Evolutionary conservation across 106 monocot species (phyloP).

Genomic region (Platanthera guangdongensis): DNA sequence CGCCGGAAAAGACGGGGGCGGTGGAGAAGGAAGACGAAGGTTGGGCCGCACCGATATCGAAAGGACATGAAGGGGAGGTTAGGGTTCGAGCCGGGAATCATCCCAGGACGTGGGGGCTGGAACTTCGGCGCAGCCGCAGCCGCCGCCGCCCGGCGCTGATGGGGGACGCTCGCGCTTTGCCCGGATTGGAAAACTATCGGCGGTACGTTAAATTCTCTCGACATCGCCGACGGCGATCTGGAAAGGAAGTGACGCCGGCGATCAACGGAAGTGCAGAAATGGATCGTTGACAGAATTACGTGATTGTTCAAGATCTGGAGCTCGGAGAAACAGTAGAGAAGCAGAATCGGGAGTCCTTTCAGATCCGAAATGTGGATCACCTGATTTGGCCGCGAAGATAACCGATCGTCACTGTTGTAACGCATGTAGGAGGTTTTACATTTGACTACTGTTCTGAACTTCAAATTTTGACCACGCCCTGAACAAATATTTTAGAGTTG

Average conservation of each 20-base stretch:
- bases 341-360: too few relatives aligned
- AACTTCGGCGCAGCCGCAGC: constrained; percentile 27
- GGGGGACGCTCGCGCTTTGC: constrained; percentile 25
- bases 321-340: too few relatives aligned
- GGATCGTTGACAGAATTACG: too few relatives aligned
- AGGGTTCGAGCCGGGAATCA: constrained; percentile 14
- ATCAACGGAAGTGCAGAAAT: too few relatives aligned
- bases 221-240: not conserved
- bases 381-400: not conserved
- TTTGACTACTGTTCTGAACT: too few relatives aligned
- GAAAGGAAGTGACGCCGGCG: too few relatives aligned
- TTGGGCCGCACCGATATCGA: constrained; percentile 55
- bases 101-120: not conserved
- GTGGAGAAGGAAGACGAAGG: constrained; percentile 34
- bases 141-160: constrained; percentile 9
- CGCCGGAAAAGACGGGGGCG: constrained; percentile 11
- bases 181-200: constrained; percentile 21
- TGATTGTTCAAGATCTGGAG: too few relatives aligned
- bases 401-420: not conserved
- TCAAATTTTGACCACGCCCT: too few relatives aligned
- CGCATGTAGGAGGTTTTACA: too few relatives aligned
- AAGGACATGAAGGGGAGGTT: constrained; percentile 90
- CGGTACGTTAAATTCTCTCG: constrained; percentile 1
- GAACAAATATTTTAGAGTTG: too few relatives aligned
- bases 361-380: too few relatives aligned